Base-by-base conservation (phyloP, 2,329 filamentous ascomycete genomes). In the Xylariaceae sp. region DNA sequence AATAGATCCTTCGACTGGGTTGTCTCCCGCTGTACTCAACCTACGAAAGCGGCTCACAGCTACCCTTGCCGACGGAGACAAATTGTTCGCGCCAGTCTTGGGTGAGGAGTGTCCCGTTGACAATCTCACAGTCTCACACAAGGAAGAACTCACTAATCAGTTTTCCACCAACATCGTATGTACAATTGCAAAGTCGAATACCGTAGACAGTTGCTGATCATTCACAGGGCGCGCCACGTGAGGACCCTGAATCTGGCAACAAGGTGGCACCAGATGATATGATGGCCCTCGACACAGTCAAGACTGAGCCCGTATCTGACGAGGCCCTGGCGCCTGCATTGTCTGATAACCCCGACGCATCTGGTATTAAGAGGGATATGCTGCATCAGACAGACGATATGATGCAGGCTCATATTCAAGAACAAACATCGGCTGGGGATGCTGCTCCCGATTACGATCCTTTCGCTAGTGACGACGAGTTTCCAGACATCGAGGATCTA, bases 151-250 rank as follows among this genome's bases (percentile, higher is more conserved):
- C 4, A 80, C 76, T 1, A 71, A 75, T 0, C 79, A 83, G 47
- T 84, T 79, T 53, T 66, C 71, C 2, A 73, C 75, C 31, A 84
- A 84, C 55, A 82, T 74, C 56, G 75, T 77, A 63, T 62, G 73
- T 16, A 38, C 13, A 5, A 4, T 16, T 63, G 31, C 31, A 6
- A 5, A 18, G 39, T 17, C 31, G 5, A 17, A 4, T 17, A 42
- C 1, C 22, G 6, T 9, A 10, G 10, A n/a, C 7, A 19, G 6
- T 41, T 41, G 66, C 68, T 58, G 53, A 63, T 28, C 33, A 16
- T 62, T 28, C 63, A 60, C 17, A 78, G 73, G 85, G 85, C 2
- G 84, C 84, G 54, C 77, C 78, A 0, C n/a, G n/a, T n/a, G n/a
- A 43, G 1, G 22, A 9, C 5, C 14, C n/a, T n/a, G 41, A 45